phyloP scores from a whole-genome alignment of 179 eudicot genomes.

The Beta macrorhiza region DNA sequence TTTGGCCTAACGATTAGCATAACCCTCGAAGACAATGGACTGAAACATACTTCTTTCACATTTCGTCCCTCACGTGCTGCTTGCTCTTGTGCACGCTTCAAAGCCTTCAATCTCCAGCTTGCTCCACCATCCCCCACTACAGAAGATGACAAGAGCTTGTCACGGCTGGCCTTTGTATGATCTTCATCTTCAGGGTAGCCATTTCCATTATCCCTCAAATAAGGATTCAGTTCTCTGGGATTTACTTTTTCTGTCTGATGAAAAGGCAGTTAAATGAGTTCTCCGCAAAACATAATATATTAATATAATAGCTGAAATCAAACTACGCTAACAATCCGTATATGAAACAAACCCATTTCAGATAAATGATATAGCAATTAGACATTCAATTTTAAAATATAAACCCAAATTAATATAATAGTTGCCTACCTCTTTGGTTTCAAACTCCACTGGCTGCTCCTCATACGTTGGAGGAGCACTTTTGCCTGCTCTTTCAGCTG shows the following conservation, averaged over 20 bases:
- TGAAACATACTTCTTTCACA: slow-evolving; percentile 56
- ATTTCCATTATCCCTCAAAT: slow-evolving; percentile 58
- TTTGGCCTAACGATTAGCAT: neutral
- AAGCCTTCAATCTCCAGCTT: slow-evolving; percentile 94
- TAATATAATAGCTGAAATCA: no score
- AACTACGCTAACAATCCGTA: neutral
- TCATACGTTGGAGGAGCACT: slow-evolving; percentile 30
- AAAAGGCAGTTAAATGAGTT: slow-evolving; percentile 12
- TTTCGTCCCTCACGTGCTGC: slow-evolving; percentile 82
- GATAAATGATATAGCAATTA: neutral
- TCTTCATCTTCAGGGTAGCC: slow-evolving; percentile 79
- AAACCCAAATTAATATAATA: no score
- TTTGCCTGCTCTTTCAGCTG: slow-evolving; percentile 43
- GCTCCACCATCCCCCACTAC: slow-evolving; percentile 97
- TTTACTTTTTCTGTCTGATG: slow-evolving; percentile 52
- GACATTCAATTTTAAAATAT: neutral
- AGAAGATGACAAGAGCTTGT: slow-evolving; percentile 52
- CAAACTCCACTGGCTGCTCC: slow-evolving; percentile 47
- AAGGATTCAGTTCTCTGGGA: slow-evolving; percentile 90
- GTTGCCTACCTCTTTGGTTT: slow-evolving; percentile 52
- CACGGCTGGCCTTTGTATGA: slow-evolving; percentile 35
- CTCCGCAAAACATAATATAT: neutral
- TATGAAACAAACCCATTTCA: neutral
- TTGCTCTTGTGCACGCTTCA: slow-evolving; percentile 90
- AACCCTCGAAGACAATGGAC: slow-evolving; percentile 13